phyloP scores from a whole-genome alignment of 1,284 basidiomycete species.

The Blastosporella zonata region DNA sequence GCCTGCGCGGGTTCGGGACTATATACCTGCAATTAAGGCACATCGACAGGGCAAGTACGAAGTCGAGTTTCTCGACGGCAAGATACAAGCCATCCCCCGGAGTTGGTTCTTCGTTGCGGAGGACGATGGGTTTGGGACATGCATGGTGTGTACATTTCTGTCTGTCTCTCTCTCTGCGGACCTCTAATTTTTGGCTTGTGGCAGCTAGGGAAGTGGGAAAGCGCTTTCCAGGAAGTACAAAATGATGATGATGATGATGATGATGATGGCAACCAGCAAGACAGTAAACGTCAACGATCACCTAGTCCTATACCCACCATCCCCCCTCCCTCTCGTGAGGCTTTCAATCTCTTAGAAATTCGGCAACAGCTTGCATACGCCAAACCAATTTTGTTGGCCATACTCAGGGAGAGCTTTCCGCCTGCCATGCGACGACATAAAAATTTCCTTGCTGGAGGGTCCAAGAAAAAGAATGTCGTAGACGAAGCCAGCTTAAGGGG shows the following conservation, averaged over 20 bases:
- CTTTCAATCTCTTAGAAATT: conserved; percentile 48
- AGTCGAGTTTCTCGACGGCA: conserved; percentile 55
- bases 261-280: conserved; percentile 31
- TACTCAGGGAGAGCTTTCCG: conserved; percentile 51
- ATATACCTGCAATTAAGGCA: conserved; percentile 42
- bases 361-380: conserved; percentile 60
- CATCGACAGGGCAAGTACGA: conserved; percentile 38
- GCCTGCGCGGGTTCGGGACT: conserved; percentile 61
- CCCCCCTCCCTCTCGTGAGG: conserved; percentile 35
- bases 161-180: conserved; percentile 1
- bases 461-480: conserved; percentile 39
- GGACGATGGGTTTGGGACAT: conserved; percentile 55
- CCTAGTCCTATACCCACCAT: conserved; percentile 36
- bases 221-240: conserved; percentile 37
- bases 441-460: conserved; percentile 57
- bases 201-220: conserved; percentile 56
- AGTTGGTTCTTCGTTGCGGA: conserved; percentile 53
- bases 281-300: conserved; percentile 5
- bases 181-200: conserved; percentile 7
- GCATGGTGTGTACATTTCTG: conserved; percentile 40
- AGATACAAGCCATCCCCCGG: conserved; percentile 36
- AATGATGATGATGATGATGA: conserved; percentile 45
- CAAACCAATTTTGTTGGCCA: conserved; percentile 57
- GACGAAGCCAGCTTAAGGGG: conserved; percentile 51
- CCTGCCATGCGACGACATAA: conserved; percentile 49